These are phyloP conservation scores for Zygosaccharomyces pseudorouxii DNA, from an alignment of 805 yeast species.

Conservation along the genomic window DNA sequence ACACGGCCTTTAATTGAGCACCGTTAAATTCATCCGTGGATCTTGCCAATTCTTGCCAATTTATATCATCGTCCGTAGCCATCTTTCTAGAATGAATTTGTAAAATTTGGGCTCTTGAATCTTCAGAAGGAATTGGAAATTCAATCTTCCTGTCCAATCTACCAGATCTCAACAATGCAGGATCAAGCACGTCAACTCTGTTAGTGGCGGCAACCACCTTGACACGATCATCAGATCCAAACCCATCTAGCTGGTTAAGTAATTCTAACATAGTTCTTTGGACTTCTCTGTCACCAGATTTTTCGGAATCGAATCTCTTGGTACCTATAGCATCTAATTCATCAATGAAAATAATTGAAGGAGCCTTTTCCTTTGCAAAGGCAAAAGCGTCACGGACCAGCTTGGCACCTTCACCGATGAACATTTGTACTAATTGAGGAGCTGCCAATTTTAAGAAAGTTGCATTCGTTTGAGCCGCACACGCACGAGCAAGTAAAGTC, in stretches of 20 bases:
- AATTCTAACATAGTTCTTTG: constrained; percentile 99
- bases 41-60: constrained; percentile 97
- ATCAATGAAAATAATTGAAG: constrained; percentile 95
- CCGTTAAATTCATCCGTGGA: constrained; percentile 98
- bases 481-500: constrained; percentile 93
- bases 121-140: constrained; percentile 96
- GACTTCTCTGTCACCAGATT: constrained; percentile 97
- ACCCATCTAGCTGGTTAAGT: constrained; percentile 95
- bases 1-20: constrained; percentile 97
- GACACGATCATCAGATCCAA: constrained; percentile 94
- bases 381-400: constrained; percentile 96
- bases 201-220: constrained; percentile 98
- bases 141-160: constrained; percentile 97
- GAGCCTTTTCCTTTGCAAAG: constrained; percentile 95
- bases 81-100: constrained; percentile 97
- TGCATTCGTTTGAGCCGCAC: constrained; percentile 98
- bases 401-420: constrained; percentile 98
- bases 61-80: constrained; percentile 85
- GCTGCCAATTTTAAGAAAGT: constrained; percentile 95
- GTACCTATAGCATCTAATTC: constrained; percentile 99
- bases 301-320: constrained; percentile 94
- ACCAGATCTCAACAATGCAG: constrained; percentile 96
- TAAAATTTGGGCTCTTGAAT: constrained; percentile 92
- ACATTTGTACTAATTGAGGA: constrained; percentile 97
- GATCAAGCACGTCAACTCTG: constrained; percentile 96